Evolutionary conservation across 495 filamentous ascomycete species (phyloP).

Genomic region (Pseudoneurospora amorphoporcata): DNA sequence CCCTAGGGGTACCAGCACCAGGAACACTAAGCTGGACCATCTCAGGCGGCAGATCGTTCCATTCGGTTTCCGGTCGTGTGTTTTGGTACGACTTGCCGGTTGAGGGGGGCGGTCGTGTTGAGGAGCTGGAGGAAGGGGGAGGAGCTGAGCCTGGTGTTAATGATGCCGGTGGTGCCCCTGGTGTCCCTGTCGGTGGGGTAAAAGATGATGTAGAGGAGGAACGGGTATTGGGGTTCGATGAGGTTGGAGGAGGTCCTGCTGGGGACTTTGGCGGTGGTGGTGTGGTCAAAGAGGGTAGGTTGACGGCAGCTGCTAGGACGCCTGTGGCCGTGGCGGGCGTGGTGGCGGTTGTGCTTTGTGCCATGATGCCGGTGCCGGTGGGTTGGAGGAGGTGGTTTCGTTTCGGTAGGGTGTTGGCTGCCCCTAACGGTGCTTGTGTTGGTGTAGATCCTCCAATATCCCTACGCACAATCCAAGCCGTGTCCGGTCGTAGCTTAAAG

Average conservation of each 20-base stretch:
- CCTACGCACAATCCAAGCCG: conserved; percentile 62
- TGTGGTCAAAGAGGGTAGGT: neutral
- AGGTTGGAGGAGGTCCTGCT: neutral
- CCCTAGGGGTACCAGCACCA: conserved; percentile 2
- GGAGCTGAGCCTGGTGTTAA: neutral
- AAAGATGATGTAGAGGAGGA: neutral
- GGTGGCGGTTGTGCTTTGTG: neutral
- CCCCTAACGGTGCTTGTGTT: neutral
- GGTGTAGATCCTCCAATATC: conserved; percentile 15
- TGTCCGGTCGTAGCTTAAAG: conserved; percentile 66
- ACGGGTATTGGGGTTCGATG: neutral
- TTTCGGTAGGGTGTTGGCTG: neutral
- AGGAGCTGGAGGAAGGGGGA: neutral
- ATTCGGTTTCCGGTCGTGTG: conserved; percentile 40
- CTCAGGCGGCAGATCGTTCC: conserved; percentile 46
- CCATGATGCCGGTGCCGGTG: neutral
- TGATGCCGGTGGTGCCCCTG: neutral
- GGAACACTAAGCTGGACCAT: conserved; percentile 23
- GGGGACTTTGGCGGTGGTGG: neutral
- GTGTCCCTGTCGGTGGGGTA: neutral
- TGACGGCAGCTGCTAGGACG: conserved; percentile 2
- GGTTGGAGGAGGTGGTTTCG: neutral
- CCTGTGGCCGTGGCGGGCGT: neutral
- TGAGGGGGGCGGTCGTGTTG: conserved; percentile 1
- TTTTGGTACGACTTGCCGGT: conserved; percentile 39